Base-by-base conservation (phyloP, 768 basidiomycete species). In the Phaffia tasmanica region DNA sequence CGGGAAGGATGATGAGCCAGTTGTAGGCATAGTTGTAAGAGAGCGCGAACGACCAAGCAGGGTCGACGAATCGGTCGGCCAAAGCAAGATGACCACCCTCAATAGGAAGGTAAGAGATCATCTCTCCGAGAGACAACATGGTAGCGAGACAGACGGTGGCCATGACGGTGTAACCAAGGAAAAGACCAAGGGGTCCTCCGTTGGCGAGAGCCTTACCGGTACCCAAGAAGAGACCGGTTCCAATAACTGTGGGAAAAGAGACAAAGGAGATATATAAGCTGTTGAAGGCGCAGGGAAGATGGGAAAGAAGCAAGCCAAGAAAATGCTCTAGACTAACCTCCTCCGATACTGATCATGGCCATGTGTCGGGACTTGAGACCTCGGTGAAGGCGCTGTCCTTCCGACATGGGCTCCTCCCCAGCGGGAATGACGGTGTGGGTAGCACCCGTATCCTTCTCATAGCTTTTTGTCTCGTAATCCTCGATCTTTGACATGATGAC, bases 171-270 rank as follows among this genome's bases (percentile, higher is more conserved):
- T 65, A 74, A 30, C 73, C 71, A 23, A 73, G 48, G 9, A 73
- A 60, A 1, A 72, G 65, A 48, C 72, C 72, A 19, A 70, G 57
- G 0, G 73, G 72, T 19, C 73, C 73, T 57, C 71, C 71, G 25
- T 73, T 63, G 18, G 62, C 64, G 15, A 74, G 67, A 1, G 72
- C 73, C 15, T 68, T 67, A 23, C 71, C 72, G 2, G 70, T 70
- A 48, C 73, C 73, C 27, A 74, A 69, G 69, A 74, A 74, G 50
- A 74, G 68, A 63, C 73, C 71, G 7, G 72, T 69, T 63, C 71
- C 67, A 27, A 67, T 67, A 47, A 67, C 66, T 56, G 55, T 61
- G n/a, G 55, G 60, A 30, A 62, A 62, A 11, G 66, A 67, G 21
- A 67, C 53, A 42, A 53, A 18, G 35, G 30, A 46, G n/a, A 42